phyloP scores from a whole-genome alignment of 306 rosid species.

The Malus sieversii region DNA sequence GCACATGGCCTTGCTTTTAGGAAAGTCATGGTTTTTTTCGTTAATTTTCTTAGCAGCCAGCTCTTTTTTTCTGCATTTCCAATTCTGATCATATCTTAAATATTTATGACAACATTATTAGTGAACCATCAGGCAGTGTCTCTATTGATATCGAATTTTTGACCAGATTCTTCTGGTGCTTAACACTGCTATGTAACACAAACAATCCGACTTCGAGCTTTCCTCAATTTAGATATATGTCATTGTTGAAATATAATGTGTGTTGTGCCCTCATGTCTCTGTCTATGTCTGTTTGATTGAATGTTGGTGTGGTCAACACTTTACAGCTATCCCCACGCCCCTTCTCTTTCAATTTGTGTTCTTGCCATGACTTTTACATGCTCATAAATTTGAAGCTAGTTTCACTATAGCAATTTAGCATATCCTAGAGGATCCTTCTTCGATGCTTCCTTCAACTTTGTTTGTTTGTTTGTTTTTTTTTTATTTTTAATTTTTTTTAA shows the following conservation, averaged over 20 bases:
- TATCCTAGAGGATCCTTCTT: background rate
- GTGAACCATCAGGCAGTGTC: background rate
- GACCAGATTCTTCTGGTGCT: too few relatives aligned
- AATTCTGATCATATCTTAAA: background rate
- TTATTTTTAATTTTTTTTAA: too few relatives aligned
- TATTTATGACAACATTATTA: background rate
- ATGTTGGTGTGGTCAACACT: background rate
- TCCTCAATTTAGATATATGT: background rate
- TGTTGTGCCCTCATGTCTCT: background rate
- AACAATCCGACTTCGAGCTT: too few relatives aligned
- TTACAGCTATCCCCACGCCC: background rate
- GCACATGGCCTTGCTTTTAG: background rate
- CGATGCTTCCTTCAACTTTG: background rate
- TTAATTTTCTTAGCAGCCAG: background rate
- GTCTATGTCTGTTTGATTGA: background rate
- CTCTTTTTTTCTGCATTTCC: too few relatives aligned
- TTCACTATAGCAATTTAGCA: background rate
- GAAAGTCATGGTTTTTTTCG: background rate
- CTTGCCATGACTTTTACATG: background rate
- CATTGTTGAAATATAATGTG: background rate
- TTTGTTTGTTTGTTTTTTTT: background rate
- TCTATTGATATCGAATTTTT: too few relatives aligned
- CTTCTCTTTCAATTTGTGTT: background rate
- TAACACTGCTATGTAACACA: too few relatives aligned
- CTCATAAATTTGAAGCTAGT: background rate